Percentiles rank a stretch among this genome's conserved stretches.
These are phyloP conservation scores for Orbilia ellipsospora DNA, from an alignment of 2,329 filamentous ascomycete genomes.

Conservation along the genomic window DNA sequence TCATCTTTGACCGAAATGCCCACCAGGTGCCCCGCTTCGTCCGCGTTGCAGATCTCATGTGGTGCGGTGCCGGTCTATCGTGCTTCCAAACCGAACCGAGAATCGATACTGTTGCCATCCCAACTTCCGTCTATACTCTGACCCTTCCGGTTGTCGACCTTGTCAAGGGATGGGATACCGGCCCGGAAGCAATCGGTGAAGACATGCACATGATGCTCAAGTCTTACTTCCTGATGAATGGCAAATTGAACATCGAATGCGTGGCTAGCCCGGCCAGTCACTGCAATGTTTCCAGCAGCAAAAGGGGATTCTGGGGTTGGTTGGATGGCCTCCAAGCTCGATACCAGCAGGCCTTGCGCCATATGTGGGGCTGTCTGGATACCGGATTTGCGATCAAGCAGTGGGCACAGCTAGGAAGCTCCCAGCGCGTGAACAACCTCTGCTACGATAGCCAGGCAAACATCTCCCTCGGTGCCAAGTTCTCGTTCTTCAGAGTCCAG, in stretches of 20 bases:
- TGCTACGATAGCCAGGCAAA: slow-evolving; percentile 70
- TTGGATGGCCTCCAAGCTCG: slow-evolving; percentile 72
- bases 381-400: slow-evolving; percentile 73
- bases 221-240: slow-evolving; percentile 79
- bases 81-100: slow-evolving; percentile 41
- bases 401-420: slow-evolving; percentile 69
- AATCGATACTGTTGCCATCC: slow-evolving; percentile 70
- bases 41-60: slow-evolving; percentile 77
- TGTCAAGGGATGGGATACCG: slow-evolving; percentile 78
- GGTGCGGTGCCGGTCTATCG: slow-evolving; percentile 76
- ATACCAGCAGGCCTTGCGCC: slow-evolving; percentile 77
- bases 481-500: slow-evolving; percentile 32
- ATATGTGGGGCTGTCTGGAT: slow-evolving; percentile 81
- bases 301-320: slow-evolving; percentile 68
- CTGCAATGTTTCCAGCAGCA: slow-evolving; percentile 75
- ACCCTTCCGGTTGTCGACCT: slow-evolving; percentile 74
- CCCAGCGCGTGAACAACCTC: slow-evolving; percentile 70
- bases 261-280: slow-evolving; percentile 77
- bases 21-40: slow-evolving; percentile 75
- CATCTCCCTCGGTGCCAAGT: slow-evolving; percentile 62
- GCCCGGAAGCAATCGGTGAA: slow-evolving; percentile 77
- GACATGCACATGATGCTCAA: slow-evolving; percentile 83
- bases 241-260: slow-evolving; percentile 73
- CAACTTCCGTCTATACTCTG: slow-evolving; percentile 79
- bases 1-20: slow-evolving; percentile 79